phyloP scores from a whole-genome alignment of 75 land plant species.

The Pseudotsuga menziesii region DNA sequence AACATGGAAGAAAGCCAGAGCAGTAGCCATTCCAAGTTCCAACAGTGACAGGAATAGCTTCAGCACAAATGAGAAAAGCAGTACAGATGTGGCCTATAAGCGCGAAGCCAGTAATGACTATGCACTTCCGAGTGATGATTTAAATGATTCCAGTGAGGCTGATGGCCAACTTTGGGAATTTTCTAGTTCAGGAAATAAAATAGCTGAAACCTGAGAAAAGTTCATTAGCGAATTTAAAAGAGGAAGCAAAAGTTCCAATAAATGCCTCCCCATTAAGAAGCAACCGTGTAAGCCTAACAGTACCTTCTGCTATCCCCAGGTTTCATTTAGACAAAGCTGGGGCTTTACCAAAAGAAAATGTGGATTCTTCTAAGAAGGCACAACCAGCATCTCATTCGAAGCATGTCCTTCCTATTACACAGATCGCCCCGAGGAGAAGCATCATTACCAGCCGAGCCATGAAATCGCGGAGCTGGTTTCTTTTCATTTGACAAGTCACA shows the following conservation, averaged over 20 bases:
- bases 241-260: not conserved
- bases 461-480: no score
- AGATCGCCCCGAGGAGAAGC: no score
- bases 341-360: slow-evolving; percentile 19
- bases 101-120: slow-evolving; percentile 16
- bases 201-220: not conserved
- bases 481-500: no score
- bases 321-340: slow-evolving; percentile 23
- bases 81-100: slow-evolving; percentile 12
- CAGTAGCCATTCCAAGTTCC: slow-evolving; percentile 13
- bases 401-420: no score
- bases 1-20: slow-evolving; percentile 14
- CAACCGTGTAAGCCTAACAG: slow-evolving; percentile 20
- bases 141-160: slow-evolving; percentile 12
- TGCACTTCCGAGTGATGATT: not conserved
- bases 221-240: not conserved
- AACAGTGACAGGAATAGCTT: slow-evolving; percentile 23
- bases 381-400: slow-evolving; percentile 22
- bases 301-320: slow-evolving; percentile 20
- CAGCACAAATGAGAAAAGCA: not conserved
- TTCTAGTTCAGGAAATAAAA: slow-evolving; percentile 4
- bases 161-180: slow-evolving; percentile 11
- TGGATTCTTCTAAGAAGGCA: slow-evolving; percentile 28
- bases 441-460: no score
- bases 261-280: slow-evolving; percentile 29